Base-by-base conservation (phyloP, 2,329 filamentous ascomycete genomes). In the Beauveria bassiana region DNA sequence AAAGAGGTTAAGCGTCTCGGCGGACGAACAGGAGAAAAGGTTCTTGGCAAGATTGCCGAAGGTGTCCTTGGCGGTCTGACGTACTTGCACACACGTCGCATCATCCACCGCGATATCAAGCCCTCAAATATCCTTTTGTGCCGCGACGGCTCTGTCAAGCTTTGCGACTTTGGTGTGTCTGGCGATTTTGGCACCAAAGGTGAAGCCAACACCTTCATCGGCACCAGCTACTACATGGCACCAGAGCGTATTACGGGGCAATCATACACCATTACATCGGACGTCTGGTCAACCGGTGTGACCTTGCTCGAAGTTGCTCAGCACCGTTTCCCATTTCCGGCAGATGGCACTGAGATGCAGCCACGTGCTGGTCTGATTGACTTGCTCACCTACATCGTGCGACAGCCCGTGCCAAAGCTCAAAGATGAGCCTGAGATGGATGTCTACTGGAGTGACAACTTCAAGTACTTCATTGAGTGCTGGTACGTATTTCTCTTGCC, bases 381-480 rank as follows among this genome's bases (percentile, higher is more conserved):
- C 73, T 82, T 99, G 12, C 80, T 99, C 64, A 99, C 95, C 14
- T 99, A 98, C 73, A 99, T 99, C 72, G 95, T 99, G 50, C 87
- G 91, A 67, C 95, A 99, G 73, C 88, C 91, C 3, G 96, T 98
- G 63, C 95, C 95, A 2, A 96, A 92, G 73, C 80, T 99, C 65
- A 98, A 97, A 75, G 95, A 99, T 68, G 95, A 99, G 75, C 90
- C 91, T 0, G 86, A 91, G 38, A 90, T 89, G 67, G 87, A 88
- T 63, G 96, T 99, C 67, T 88, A 88, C 71, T 99, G 95, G 95
- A 96, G 90, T 68, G 90, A 96, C 68, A 96, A 90, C 71, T 98
- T 99, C 77, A 99, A 99, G 75, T 97, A 97, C 74, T 99, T 99
- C 70, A 97, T 99, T 69, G 93, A 97, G 77, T 97, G 93, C 85